These are phyloP conservation scores for Eimeria sp. DNA, from an alignment of 169 alveolate species.

Conservation along the genomic window DNA sequence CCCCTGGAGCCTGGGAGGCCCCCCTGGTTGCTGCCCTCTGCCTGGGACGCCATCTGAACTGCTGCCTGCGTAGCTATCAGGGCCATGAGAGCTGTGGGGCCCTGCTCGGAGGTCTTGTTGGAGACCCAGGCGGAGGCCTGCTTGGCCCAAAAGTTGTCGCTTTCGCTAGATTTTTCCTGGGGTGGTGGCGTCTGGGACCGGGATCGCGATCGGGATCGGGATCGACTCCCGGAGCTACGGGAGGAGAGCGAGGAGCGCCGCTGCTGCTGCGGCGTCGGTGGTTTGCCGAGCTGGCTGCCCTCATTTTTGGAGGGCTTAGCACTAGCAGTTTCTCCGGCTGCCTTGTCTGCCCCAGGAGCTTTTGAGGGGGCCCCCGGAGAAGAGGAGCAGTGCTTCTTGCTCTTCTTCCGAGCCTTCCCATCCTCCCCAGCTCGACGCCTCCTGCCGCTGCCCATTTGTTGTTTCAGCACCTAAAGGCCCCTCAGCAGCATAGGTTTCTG, in stretches of 20 bases:
- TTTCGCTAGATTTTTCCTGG: constrained; percentile 49
- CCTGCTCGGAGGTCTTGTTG: constrained; percentile 68
- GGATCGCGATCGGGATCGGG: constrained; percentile 48
- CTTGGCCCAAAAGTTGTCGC: constrained; percentile 77
- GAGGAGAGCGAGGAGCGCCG: constrained; percentile 23
- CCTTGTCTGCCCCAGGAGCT: not conserved
- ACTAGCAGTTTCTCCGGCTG: not conserved
- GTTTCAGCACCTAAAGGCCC: not conserved
- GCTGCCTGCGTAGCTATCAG: constrained; percentile 53
- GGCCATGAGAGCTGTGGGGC: constrained; percentile 67
- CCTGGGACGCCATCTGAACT: constrained; percentile 42
- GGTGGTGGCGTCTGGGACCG: constrained; percentile 46
- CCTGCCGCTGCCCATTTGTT: constrained; percentile 35
- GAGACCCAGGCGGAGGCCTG: constrained; percentile 81
- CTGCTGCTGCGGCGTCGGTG: not conserved
- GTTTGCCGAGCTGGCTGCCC: not conserved
- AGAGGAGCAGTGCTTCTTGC: not conserved
- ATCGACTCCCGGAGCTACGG: constrained; percentile 36
- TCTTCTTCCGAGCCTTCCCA: constrained; percentile 4
- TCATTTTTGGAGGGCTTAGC: not conserved
- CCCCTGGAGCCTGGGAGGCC: not conserved
- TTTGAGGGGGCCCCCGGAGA: not conserved
- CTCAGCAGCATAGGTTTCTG: constrained; percentile 28
- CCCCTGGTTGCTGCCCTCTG: constrained; percentile 4
- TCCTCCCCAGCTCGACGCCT: constrained; percentile 71